Evolutionary conservation across 768 basidiomycete genomes (phyloP).

Genomic region (Mycena kentingensis): DNA sequence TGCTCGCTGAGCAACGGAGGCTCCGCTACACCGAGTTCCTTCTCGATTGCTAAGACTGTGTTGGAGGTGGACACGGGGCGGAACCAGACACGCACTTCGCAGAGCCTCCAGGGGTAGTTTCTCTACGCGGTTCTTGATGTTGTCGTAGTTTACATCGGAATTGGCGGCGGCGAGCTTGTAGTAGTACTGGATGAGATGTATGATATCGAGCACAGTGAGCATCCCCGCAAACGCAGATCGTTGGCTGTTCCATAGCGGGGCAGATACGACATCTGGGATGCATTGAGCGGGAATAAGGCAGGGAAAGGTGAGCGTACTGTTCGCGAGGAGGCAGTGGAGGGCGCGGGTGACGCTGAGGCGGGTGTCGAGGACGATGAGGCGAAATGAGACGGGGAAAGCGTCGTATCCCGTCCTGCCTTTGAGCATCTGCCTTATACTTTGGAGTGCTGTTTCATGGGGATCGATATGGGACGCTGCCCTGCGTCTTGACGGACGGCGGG

Average conservation of each 20-base stretch:
- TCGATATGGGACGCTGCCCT: constrained; percentile 67
- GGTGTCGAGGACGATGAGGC: constrained; percentile 95
- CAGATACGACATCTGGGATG: constrained; percentile 87
- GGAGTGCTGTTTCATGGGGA: constrained; percentile 68
- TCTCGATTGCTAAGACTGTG: constrained; percentile 78
- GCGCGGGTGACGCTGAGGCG: constrained; percentile 96
- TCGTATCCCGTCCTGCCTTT: constrained; percentile 89
- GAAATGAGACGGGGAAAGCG: constrained; percentile 95
- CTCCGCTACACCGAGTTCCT: constrained; percentile 84
- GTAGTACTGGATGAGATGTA: constrained; percentile 98
- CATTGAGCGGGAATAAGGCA: constrained; percentile 12
- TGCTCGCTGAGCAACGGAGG: constrained; percentile 90
- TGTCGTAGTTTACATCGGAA: constrained; percentile 55
- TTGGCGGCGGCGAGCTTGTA: constrained; percentile 74
- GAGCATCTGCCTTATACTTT: constrained; percentile 78
- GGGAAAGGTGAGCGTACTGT: constrained; percentile 48
- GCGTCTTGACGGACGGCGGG: constrained; percentile 57
- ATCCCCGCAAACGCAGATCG: constrained; percentile 93
- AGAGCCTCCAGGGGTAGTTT: constrained; percentile 86
- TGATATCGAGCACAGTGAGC: constrained; percentile 99
- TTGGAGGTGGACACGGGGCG: constrained; percentile 8
- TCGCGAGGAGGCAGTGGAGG: constrained; percentile 80
- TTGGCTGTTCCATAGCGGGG: constrained; percentile 97
- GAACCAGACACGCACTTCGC: constrained; percentile 60
- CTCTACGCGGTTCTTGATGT: constrained; percentile 88